Evolutionary conservation across 2,329 filamentous ascomycete species (phyloP).

Genomic region (Hypoxylon sp.): DNA sequence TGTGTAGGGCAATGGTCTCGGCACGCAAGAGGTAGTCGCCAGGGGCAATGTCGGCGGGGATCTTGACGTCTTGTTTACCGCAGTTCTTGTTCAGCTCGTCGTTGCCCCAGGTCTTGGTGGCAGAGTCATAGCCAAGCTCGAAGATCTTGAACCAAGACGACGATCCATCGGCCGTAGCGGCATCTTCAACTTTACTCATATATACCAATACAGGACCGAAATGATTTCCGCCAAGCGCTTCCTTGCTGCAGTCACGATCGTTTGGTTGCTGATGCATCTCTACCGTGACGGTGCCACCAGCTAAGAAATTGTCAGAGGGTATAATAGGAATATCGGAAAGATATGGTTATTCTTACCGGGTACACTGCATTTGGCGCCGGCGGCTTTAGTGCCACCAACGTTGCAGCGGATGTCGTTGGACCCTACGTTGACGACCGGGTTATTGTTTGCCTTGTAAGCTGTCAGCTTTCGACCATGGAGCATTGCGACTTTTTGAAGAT

Average conservation of each 20-base stretch:
- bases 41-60: conserved; percentile 58
- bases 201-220: conserved; percentile 66
- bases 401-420: conserved; percentile 61
- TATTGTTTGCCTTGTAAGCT: conserved; percentile 56
- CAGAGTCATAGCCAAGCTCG: conserved; percentile 57
- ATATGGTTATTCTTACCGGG: conserved; percentile 36
- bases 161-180: conserved; percentile 60
- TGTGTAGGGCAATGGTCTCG: conserved; percentile 61
- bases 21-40: conserved; percentile 61
- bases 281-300: conserved; percentile 59
- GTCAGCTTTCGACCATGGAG: conserved; percentile 21
- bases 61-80: conserved; percentile 56
- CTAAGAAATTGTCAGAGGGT: conserved; percentile 41
- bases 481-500: neutral
- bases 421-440: conserved; percentile 58
- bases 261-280: conserved; percentile 64
- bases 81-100: conserved; percentile 45
- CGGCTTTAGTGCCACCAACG: conserved; percentile 52
- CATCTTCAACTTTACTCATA: conserved; percentile 64
- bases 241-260: conserved; percentile 60
- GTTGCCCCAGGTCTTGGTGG: conserved; percentile 55
- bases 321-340: neutral
- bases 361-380: conserved; percentile 55
- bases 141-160: conserved; percentile 68
- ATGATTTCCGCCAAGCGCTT: conserved; percentile 68